These are phyloP conservation scores for Colletotrichum gigasporum DNA, from an alignment of 2,329 filamentous ascomycete species.

Conservation along the genomic window DNA sequence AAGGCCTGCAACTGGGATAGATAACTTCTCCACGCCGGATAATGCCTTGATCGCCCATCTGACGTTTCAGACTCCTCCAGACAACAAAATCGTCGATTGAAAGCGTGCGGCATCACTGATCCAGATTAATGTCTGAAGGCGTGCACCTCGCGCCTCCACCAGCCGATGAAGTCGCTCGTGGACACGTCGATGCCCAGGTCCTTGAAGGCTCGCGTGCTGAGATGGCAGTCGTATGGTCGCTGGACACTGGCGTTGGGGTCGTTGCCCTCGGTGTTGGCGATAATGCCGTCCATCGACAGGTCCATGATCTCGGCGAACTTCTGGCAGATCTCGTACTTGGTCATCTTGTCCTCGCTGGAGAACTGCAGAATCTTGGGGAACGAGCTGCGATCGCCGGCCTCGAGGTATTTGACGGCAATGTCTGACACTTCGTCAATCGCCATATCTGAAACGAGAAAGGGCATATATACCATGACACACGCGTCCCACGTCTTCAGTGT, in stretches of 20 bases:
- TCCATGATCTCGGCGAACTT: slow-evolving; percentile 83
- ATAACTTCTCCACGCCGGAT: not conserved
- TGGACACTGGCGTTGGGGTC: slow-evolving; percentile 77
- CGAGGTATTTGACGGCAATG: slow-evolving; percentile 74
- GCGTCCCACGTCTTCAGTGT: slow-evolving; percentile 85
- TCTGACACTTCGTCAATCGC: slow-evolving; percentile 56
- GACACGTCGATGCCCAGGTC: slow-evolving; percentile 79
- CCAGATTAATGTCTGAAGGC: slow-evolving; percentile 63
- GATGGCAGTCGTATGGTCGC: slow-evolving; percentile 87
- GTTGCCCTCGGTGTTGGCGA: slow-evolving; percentile 75
- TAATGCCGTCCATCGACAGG: slow-evolving; percentile 73
- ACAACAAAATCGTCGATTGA: not conserved
- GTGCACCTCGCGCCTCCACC: slow-evolving; percentile 77
- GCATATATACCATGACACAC: slow-evolving; percentile 70
- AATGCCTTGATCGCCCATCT: too few relatives aligned
- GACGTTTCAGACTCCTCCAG: not conserved
- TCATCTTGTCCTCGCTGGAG: slow-evolving; percentile 85
- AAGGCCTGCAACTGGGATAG: not conserved
- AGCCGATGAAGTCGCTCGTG: slow-evolving; percentile 79
- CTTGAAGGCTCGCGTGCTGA: slow-evolving; percentile 79
- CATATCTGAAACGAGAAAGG: not conserved
- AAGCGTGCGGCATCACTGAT: not conserved
- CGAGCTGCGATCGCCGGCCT: slow-evolving; percentile 52
- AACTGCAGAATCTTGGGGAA: slow-evolving; percentile 83
- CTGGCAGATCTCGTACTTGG: slow-evolving; percentile 90